A percentile compares a stretch with the other conserved stretches of the same genome.
phyloP scores from a whole-genome alignment of 2,329 filamentous ascomycete species.

The Trichoderma sp. region DNA sequence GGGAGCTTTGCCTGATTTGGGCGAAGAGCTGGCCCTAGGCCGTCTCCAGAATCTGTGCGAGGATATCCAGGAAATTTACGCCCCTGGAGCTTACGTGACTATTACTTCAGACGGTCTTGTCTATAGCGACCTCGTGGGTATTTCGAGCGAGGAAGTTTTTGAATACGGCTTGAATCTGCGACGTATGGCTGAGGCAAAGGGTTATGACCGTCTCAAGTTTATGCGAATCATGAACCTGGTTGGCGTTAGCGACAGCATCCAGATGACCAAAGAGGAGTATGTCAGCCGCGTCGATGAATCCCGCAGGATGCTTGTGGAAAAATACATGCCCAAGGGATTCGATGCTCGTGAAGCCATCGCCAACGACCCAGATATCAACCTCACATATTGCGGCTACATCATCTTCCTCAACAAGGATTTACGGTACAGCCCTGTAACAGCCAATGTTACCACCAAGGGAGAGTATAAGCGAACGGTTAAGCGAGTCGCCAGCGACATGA shows the following conservation, averaged over 20 bases:
- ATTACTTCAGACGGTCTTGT: background rate
- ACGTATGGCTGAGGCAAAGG: background rate
- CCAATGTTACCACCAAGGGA: background rate
- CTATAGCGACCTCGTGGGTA: background rate
- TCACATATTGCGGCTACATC: background rate
- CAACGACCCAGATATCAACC: background rate
- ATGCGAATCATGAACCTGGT: background rate
- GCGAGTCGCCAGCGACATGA: background rate
- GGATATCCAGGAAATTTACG: background rate
- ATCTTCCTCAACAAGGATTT: background rate
- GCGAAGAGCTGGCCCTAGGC: background rate
- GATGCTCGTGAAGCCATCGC: background rate
- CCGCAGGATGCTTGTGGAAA: background rate
- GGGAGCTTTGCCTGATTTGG: background rate
- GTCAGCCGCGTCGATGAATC: background rate
- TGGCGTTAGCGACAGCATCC: background rate
- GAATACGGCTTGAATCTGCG: background rate
- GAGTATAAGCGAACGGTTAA: background rate
- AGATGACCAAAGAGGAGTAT: background rate
- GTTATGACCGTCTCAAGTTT: background rate
- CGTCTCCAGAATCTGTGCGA: background rate
- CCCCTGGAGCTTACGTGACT: slow-evolving; percentile 2
- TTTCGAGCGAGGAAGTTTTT: background rate
- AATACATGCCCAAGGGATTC: background rate
- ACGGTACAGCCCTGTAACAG: background rate